Percentiles rank a stretch among this genome's conserved stretches.
phyloP scores from a whole-genome alignment of 441 rosid species.

The Aleurites moluccanus region DNA sequence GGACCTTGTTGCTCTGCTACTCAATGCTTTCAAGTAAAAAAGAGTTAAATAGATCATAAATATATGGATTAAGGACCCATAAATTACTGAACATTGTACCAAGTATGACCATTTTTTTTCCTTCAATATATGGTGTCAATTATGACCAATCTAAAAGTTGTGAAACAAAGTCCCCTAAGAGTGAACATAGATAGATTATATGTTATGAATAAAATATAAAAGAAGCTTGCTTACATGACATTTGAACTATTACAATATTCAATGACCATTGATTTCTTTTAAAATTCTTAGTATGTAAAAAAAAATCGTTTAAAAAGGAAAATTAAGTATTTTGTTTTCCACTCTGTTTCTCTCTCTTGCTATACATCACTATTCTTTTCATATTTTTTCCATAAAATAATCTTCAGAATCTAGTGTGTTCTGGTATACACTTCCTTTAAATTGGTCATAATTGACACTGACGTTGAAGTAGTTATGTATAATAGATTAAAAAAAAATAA shows the following conservation, averaged over 20 bases:
- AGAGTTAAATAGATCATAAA: background rate
- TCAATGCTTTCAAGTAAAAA: background rate
- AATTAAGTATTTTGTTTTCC: background rate
- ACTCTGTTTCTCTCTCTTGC: background rate
- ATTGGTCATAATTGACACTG: background rate
- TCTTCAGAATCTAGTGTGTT: background rate
- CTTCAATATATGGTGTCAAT: background rate
- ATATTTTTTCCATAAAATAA: background rate
- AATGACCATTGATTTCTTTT: background rate
- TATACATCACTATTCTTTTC: background rate
- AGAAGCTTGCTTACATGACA: background rate
- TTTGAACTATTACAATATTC: background rate
- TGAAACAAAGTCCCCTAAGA: background rate
- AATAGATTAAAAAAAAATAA: background rate
- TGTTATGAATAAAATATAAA: background rate
- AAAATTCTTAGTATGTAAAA: background rate
- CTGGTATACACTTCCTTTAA: background rate
- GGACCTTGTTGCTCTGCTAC: background rate
- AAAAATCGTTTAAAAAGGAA: background rate
- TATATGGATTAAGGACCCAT: background rate
- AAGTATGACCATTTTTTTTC: background rate
- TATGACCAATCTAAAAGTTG: background rate
- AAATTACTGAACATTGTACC: background rate
- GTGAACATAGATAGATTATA: background rate
- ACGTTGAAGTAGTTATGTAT: background rate